Evolutionary conservation across 495 filamentous ascomycete species (phyloP).

Genomic region (Durotheca rogersii): DNA sequence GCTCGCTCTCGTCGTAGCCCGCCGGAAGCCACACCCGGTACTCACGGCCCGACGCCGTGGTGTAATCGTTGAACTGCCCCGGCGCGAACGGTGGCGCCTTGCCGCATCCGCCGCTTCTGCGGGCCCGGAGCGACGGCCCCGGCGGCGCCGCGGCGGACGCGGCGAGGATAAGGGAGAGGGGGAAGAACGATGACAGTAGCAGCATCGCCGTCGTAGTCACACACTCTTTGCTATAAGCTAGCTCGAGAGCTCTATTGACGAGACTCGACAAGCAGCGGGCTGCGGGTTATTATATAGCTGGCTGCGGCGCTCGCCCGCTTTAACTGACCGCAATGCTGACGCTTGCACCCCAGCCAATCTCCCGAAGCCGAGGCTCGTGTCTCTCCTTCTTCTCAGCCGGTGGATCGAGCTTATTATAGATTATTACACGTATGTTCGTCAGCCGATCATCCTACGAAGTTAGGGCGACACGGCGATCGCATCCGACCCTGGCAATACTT

Average conservation of each 20-base stretch:
- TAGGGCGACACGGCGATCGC: no score
- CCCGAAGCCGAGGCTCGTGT: no score
- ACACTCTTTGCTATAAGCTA: no score
- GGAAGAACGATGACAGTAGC: conserved; percentile 5
- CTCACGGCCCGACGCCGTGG: conserved; percentile 30
- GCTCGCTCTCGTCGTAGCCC: conserved; percentile 37
- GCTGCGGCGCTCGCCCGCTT: neutral
- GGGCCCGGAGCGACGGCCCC: neutral
- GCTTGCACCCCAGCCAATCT: neutral
- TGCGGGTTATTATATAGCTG: neutral
- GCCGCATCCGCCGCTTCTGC: conserved; percentile 6
- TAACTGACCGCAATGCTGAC: conserved; percentile 1
- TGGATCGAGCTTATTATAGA: no score
- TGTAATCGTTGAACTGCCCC: conserved; percentile 20
- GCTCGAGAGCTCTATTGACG: no score
- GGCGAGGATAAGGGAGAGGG: conserved; percentile 7
- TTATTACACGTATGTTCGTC: no score
- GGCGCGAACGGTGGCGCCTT: conserved; percentile 7
- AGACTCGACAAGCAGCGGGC: neutral
- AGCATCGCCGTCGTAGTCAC: no score
- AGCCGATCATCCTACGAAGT: no score
- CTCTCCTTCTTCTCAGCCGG: no score
- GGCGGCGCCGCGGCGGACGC: conserved; percentile 10
- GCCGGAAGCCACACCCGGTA: conserved; percentile 45
- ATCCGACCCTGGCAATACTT: no score